These are phyloP conservation scores for Flaveria floridana DNA, from an alignment of 140 eudicot genomes.

Conservation along the genomic window DNA sequence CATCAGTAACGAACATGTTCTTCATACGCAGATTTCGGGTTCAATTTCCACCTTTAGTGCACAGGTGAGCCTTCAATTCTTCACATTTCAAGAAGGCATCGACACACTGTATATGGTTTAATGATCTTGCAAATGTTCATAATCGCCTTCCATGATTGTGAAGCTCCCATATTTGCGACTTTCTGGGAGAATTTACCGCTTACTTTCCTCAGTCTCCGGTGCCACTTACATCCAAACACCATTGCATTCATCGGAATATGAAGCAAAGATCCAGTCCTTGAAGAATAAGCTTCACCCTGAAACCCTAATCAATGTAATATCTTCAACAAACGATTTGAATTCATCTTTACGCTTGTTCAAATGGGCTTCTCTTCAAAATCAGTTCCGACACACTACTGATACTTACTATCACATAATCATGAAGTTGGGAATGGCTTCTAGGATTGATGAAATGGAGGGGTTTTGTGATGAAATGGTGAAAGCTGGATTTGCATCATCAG, in stretches of 20 bases:
- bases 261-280: slow-evolving; percentile 46
- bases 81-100: not conserved
- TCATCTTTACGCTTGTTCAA: slow-evolving; percentile 57
- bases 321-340: slow-evolving; percentile 55
- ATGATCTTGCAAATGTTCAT: slow-evolving; percentile 2
- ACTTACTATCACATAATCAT: slow-evolving; percentile 56
- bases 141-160: slow-evolving; percentile 53
- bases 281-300: slow-evolving; percentile 56
- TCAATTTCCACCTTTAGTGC: not conserved
- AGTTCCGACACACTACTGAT: slow-evolving; percentile 53
- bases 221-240: slow-evolving; percentile 30
- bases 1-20: not conserved
- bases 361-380: slow-evolving; percentile 72
- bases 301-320: slow-evolving; percentile 43
- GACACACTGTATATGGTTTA: not conserved
- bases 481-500: slow-evolving; percentile 39
- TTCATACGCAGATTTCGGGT: slow-evolving; percentile 14
- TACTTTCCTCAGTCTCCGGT: slow-evolving; percentile 50
- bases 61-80: not conserved
- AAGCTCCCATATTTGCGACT: slow-evolving; percentile 42
- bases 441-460: slow-evolving; percentile 71
- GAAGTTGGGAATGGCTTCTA: slow-evolving; percentile 66
- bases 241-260: slow-evolving; percentile 45
- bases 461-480: slow-evolving; percentile 63
- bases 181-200: slow-evolving; percentile 31